Conservation (phyloP, 2,329 filamentous ascomycete genomes). For the Lachnellula occidentalis region DNA sequence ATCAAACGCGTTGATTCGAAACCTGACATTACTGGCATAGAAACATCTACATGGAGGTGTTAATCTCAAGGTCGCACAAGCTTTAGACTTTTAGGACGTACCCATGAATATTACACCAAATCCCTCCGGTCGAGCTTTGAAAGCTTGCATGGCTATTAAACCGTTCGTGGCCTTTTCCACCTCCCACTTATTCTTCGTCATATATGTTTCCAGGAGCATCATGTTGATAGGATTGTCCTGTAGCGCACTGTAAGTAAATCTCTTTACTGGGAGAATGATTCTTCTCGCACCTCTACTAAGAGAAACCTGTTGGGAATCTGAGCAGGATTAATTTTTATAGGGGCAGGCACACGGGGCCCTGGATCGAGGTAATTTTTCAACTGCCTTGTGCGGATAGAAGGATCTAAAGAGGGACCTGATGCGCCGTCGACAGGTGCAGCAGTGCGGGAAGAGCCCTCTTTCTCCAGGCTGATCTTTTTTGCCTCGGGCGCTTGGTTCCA, state of each 20-base stretch:
- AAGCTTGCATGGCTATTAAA: constrained; percentile 39
- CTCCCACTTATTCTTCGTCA: constrained; percentile 26
- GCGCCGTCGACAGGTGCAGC: no score
- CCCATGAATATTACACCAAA: constrained; percentile 45
- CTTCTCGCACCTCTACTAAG: constrained; percentile 21
- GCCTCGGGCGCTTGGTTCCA: no score
- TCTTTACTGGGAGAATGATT: background rate
- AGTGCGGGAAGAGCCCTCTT: no score
- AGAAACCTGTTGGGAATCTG: constrained; percentile 14
- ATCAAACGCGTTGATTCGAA: constrained; percentile 43
- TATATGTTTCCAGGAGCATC: constrained; percentile 29
- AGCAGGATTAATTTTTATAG: no score
- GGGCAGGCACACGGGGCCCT: background rate
- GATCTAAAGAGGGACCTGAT: no score
- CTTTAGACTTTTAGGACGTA: constrained; percentile 11
- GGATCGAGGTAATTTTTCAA: background rate
- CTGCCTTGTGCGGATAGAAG: background rate
- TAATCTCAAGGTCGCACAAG: constrained; percentile 20
- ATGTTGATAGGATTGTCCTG: constrained; percentile 22
- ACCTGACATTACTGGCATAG: constrained; percentile 50
- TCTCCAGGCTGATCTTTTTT: no score
- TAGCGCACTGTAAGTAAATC: background rate
- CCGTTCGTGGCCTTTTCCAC: constrained; percentile 39
- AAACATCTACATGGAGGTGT: constrained; percentile 38
- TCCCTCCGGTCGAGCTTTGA: constrained; percentile 30